A percentile compares a stretch with the other conserved stretches of the same genome.
These are phyloP conservation scores for Podospora pseudocomata DNA, from an alignment of 495 filamentous ascomycete species.

Conservation along the genomic window DNA sequence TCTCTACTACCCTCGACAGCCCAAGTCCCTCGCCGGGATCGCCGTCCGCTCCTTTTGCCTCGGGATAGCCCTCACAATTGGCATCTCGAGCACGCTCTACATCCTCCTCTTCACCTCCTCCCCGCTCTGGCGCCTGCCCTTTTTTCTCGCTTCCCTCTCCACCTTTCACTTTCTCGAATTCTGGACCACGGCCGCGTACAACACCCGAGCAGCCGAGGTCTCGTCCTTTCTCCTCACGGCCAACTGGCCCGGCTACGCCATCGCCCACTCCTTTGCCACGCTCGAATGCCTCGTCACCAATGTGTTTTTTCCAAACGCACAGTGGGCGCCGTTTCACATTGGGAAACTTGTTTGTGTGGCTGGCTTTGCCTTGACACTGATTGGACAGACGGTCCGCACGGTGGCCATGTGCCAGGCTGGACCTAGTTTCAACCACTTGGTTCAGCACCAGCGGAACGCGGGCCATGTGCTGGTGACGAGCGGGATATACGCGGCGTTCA, in stretches of 20 bases:
- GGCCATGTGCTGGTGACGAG: slow-evolving; percentile 74
- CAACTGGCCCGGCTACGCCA: slow-evolving; percentile 81
- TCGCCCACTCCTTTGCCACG: slow-evolving; percentile 71
- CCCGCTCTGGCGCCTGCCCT: slow-evolving; percentile 75
- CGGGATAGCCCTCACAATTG: slow-evolving; percentile 45
- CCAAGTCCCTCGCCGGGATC: slow-evolving; percentile 74
- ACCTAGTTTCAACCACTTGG: slow-evolving; percentile 85
- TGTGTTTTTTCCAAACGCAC: slow-evolving; percentile 53
- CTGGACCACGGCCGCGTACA: slow-evolving; percentile 79
- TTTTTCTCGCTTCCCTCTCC: slow-evolving; percentile 72
- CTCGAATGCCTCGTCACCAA: slow-evolving; percentile 64
- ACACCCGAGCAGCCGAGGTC: slow-evolving; percentile 66
- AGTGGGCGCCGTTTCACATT: slow-evolving; percentile 33
- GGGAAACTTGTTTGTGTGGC: slow-evolving; percentile 39
- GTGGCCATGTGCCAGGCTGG: slow-evolving; percentile 86
- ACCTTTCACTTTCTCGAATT: slow-evolving; percentile 97
- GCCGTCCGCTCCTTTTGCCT: slow-evolving; percentile 62
- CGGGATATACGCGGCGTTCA: slow-evolving; percentile 59
- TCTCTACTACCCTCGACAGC: slow-evolving; percentile 51
- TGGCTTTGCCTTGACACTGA: slow-evolving; percentile 60
- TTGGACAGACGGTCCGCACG: slow-evolving; percentile 71
- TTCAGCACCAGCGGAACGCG: slow-evolving; percentile 62
- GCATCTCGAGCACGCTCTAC: slow-evolving; percentile 40
- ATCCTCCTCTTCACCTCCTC: slow-evolving; percentile 37
- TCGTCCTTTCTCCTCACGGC: slow-evolving; percentile 77